Evolutionary conservation across 192 early-diverging fungal species (phyloP), one percentile per base, ranked within the genome.

Genomic region (Rhizoclosmatium sp.): DNA sequence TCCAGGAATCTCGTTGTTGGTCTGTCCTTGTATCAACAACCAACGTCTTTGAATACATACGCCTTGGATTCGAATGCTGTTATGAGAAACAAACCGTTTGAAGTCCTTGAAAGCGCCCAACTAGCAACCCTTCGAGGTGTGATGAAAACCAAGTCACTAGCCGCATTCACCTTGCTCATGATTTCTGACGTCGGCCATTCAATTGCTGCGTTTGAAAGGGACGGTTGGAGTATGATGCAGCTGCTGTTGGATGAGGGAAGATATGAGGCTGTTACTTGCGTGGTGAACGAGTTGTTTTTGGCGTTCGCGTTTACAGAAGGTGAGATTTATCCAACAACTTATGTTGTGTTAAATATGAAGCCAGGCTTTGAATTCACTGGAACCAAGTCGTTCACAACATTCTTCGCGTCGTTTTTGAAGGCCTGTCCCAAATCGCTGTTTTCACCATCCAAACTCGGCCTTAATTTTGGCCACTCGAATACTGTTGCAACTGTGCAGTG

Each of bases 131-230:
- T 85, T 39, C 59, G 76, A 9, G 84, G 79, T 4, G 79, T 76
- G 5, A 69, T 78, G 64, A 77, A 71, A 58, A 47, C 82, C 12
- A 71, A 78, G 48, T 58, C 84, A 0, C 31, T 85, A 9, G 84
- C 82, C 2, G 84, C 84, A 3, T 85, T 82, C 65, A 49, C 51
- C 19, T 9, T 82, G n/a, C 68, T 85, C 48, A 75, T 85, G 71
- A 58, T 85, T 3, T 83, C 84, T 1, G 84, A 85, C 45, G 42
- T 85, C 2, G 84, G 84, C 3, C 78, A 85, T 59, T 49, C 69
- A 16, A 23, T 67, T 2, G 54, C 78, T 54, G 60, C 75, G 10
- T 85, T 85, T 71, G 75, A 86, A 45, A 51, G 64, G 10, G 68
- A 72, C 14, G 83, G 82, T 3, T 86, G 85, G 85, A 47, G 48